Conservation (phyloP, 495 filamentous ascomycete genomes). For the Xylaria acuta region DNA sequence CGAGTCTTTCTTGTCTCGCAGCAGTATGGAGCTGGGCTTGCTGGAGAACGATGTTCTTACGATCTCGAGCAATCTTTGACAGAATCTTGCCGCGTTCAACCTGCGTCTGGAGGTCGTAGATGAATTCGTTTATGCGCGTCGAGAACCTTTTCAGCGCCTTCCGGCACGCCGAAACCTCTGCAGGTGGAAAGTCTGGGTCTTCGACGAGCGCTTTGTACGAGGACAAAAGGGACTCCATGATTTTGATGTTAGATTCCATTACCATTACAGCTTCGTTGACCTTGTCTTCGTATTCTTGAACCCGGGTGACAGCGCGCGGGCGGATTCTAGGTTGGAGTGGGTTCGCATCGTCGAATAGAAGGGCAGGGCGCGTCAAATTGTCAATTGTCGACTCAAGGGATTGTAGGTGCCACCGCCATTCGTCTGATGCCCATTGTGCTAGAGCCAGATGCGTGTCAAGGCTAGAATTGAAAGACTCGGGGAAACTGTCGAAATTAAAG, state of each 20-base stretch:
- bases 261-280: slow-evolving; percentile 40
- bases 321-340: slow-evolving; percentile 30
- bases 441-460: slow-evolving; percentile 43
- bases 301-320: slow-evolving; percentile 34
- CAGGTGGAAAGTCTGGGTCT: slow-evolving; percentile 38
- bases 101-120: slow-evolving; percentile 44
- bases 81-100: slow-evolving; percentile 42
- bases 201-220: slow-evolving; percentile 41
- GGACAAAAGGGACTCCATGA: slow-evolving; percentile 37
- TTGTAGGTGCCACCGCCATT: slow-evolving; percentile 46
- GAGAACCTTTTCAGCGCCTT: slow-evolving; percentile 37
- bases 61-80: slow-evolving; percentile 34
- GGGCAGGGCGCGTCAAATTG: slow-evolving; percentile 29
- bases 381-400: slow-evolving; percentile 44
- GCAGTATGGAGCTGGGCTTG: slow-evolving; percentile 41
- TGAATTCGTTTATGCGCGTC: slow-evolving; percentile 38
- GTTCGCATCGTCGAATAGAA: slow-evolving; percentile 14
- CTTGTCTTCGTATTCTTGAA: slow-evolving; percentile 46
- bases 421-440: slow-evolving; percentile 45
- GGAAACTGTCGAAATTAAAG: slow-evolving; percentile 30
- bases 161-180: slow-evolving; percentile 17
- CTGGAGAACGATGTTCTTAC: slow-evolving; percentile 45
- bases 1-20: slow-evolving; percentile 37
- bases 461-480: slow-evolving; percentile 38
- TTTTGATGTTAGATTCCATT: slow-evolving; percentile 43